Evolutionary conservation across 148 eudicot species (phyloP).

Genomic region (Bassia scoparia): DNA sequence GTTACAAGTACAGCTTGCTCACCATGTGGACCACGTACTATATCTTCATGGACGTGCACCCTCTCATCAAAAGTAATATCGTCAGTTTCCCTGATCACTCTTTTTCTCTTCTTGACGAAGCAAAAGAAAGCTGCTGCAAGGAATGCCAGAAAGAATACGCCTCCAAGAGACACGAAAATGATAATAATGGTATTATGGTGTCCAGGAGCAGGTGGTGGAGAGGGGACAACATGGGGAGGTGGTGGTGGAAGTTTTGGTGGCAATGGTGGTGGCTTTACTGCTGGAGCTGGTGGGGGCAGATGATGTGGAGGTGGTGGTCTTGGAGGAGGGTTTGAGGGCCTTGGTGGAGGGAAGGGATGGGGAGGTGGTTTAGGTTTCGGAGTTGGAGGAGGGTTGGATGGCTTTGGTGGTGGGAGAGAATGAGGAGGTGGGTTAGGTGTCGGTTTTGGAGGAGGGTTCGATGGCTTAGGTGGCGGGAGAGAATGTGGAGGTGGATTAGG

Average conservation of each 20-base stretch:
- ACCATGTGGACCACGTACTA: conserved; percentile 71
- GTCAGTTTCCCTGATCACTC: conserved; percentile 41
- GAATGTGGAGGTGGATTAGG: conserved; percentile 21
- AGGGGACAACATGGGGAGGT: conserved; percentile 29
- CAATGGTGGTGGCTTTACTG: conserved; percentile 30
- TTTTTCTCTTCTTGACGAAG: conserved; percentile 60
- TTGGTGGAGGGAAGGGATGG: conserved; percentile 23
- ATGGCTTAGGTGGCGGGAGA: conserved; percentile 21
- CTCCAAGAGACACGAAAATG: conserved; percentile 65
- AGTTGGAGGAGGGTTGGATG: conserved; percentile 26
- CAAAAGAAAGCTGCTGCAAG: conserved; percentile 58
- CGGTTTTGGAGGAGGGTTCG: conserved; percentile 27
- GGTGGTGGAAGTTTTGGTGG: conserved; percentile 40
- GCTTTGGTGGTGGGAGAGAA: conserved; percentile 22
- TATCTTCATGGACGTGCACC: conserved; percentile 48
- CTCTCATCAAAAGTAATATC: conserved; percentile 50
- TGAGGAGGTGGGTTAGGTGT: conserved; percentile 38
- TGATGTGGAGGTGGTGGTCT: conserved; percentile 40
- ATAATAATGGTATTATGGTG: conserved; percentile 56
- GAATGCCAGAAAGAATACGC: conserved; percentile 70
- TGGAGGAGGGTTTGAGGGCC: conserved; percentile 30
- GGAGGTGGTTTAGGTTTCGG: conserved; percentile 40
- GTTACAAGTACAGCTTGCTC: conserved; percentile 45
- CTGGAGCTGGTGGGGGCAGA: conserved; percentile 33
- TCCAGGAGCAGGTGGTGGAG: conserved; percentile 47